Conservation (phyloP, 441 rosid species). For the Populus trichocarpa region DNA sequence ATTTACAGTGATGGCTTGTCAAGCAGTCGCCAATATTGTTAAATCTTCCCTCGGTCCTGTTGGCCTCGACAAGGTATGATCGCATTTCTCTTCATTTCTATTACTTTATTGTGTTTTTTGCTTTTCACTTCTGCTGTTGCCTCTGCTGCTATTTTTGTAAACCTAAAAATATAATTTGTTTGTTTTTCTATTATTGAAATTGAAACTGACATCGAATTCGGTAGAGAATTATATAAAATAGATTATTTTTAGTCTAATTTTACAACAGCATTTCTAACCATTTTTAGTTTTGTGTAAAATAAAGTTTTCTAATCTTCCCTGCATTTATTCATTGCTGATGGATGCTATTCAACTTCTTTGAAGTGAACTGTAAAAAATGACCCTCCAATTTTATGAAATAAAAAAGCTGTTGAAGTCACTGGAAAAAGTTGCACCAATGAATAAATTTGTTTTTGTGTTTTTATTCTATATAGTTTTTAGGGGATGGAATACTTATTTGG, state of each 20-base stretch:
- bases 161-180: not conserved
- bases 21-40: slow-evolving; percentile 95
- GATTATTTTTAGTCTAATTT: too few species aligned
- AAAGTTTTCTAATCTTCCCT: not conserved
- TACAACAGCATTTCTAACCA: too few species aligned
- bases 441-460: not conserved
- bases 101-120: slow-evolving; percentile 1
- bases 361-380: not conserved
- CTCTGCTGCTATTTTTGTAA: not conserved
- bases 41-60: slow-evolving; percentile 96
- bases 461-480: not conserved
- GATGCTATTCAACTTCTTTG: not conserved
- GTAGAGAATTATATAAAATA: not conserved
- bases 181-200: not conserved
- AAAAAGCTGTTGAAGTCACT: not conserved
- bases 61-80: slow-evolving; percentile 88
- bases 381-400: not conserved
- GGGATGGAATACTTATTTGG: not conserved
- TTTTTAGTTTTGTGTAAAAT: too few species aligned
- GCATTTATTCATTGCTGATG: not conserved
- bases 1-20: slow-evolving; percentile 79
- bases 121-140: not conserved
- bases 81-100: not conserved
- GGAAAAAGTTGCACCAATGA: not conserved
- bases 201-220: not conserved